A percentile compares a stretch with the other conserved stretches of the same genome.
phyloP scores from a whole-genome alignment of 2,329 filamentous ascomycete genomes.

The Penicillium olsonii region DNA sequence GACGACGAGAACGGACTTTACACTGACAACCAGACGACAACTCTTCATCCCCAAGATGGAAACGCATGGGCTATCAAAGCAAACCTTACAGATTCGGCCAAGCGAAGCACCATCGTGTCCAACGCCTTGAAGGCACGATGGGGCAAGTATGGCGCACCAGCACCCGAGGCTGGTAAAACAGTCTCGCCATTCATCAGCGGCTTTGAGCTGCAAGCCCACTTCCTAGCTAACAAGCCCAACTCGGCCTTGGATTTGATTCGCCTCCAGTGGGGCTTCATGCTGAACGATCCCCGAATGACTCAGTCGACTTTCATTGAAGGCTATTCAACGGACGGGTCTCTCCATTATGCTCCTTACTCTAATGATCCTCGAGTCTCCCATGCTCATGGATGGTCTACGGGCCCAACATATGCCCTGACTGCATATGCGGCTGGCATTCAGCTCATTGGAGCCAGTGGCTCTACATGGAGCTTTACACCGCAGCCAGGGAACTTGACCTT shows the following conservation, averaged over 20 bases:
- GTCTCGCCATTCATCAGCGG: slow-evolving; percentile 46
- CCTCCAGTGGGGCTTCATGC: slow-evolving; percentile 58
- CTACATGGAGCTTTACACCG: slow-evolving; percentile 40
- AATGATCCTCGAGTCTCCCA: slow-evolving; percentile 53
- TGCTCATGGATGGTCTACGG: slow-evolving; percentile 55
- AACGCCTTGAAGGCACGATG: slow-evolving; percentile 43
- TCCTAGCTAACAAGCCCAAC: slow-evolving; percentile 39
- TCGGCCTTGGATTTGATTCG: slow-evolving; percentile 47
- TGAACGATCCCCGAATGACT: slow-evolving; percentile 56
- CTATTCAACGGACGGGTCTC: slow-evolving; percentile 47
- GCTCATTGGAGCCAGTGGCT: slow-evolving; percentile 38
- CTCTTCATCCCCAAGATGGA: slow-evolving; percentile 35
- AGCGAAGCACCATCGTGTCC: slow-evolving; percentile 34
- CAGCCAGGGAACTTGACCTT: slow-evolving; percentile 36
- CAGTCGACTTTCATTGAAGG: slow-evolving; percentile 57
- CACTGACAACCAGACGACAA: slow-evolving; percentile 32
- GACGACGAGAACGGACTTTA: slow-evolving; percentile 25
- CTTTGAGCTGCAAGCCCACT: slow-evolving; percentile 49
- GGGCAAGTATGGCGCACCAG: slow-evolving; percentile 49
- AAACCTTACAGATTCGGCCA: slow-evolving; percentile 28
- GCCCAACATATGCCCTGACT: slow-evolving; percentile 49
- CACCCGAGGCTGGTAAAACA: slow-evolving; percentile 43
- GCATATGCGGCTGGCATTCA: slow-evolving; percentile 46
- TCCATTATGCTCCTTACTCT: slow-evolving; percentile 53
- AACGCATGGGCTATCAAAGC: slow-evolving; percentile 43